Base-by-base conservation (phyloP, 768 basidiomycete species). In the Tulasnella sp. region DNA sequence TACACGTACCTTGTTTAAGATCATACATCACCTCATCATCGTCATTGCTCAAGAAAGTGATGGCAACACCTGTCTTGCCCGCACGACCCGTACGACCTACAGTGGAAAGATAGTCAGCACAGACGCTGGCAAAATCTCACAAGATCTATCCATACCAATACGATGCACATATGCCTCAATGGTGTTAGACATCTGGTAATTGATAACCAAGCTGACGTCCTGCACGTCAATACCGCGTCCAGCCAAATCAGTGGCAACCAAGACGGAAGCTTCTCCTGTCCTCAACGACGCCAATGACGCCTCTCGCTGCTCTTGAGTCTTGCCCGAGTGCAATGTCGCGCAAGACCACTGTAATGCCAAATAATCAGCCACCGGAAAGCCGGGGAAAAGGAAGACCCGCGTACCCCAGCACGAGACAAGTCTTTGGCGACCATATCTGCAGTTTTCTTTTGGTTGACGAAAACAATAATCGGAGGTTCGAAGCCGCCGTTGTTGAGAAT, bases 11-110 rank as follows among this genome's bases (percentile, higher is more conserved):
- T 85, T 94, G 90, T 83, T 91, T 96, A 76, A 98, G 86, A 79
- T 98, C 95, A 84, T 95, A 95, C 95, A 98, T 94, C 79, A 97
- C 96, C 82, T 96, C 94, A 69, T 95, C 94, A 78, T 97, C 95
- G 76, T 95, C 92, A 79, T 97, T 94, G 52, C 90, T 91, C 75
- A 99, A 83, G 87, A 99, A 98, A 26, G 97, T 98, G 78, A 98
- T 95, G 41, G 97, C 87, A 0, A 87, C 86, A 41, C 97, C 97
- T 79, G 89, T 86, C 81, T 98, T 98, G 64, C 97, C 97, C 36
- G 97, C 97, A 81, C 97, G 93, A 77, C 97, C 97, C 65, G 97
- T 99, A 78, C 97, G 92, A 79, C 92, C 92, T 94, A 76, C 9
- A 69, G 26, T 19, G 19, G 1, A 29, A 71, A 5, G 9, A n/a